phyloP scores from a whole-genome alignment of 2,329 filamentous ascomycete genomes.

The Fusarium azukiicola region DNA sequence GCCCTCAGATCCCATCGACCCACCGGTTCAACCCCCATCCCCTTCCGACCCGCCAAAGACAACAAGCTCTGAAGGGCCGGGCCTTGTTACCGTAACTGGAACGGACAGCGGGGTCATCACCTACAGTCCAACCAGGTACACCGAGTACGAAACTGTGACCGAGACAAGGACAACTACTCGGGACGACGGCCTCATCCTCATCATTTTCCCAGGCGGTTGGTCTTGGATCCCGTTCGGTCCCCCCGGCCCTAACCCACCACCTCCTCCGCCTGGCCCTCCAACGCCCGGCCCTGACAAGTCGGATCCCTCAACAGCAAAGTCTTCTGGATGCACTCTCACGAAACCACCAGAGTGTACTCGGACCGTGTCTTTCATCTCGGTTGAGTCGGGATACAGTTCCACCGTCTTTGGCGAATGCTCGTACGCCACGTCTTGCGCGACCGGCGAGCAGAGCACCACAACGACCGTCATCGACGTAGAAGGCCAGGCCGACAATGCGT shows the following conservation, averaged over 20 bases:
- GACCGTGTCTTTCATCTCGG: background rate
- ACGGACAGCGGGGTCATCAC: background rate
- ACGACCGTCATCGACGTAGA: background rate
- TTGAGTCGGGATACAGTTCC: background rate
- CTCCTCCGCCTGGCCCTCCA: background rate
- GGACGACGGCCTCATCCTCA: background rate
- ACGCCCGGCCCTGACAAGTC: background rate
- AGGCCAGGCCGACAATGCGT: conserved; percentile 7
- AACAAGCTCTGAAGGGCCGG: background rate
- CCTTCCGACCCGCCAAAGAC: background rate
- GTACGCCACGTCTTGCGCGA: background rate
- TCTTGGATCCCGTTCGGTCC: background rate
- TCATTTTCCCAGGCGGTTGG: background rate
- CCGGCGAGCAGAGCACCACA: conserved; percentile 1
- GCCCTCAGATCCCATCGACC: background rate
- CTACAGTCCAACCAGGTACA: background rate
- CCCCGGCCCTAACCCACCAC: background rate
- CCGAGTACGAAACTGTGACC: background rate
- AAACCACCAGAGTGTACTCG: background rate
- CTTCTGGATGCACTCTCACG: background rate
- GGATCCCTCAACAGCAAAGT: background rate
- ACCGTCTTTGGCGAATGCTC: background rate
- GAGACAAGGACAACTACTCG: background rate
- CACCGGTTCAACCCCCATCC: background rate
- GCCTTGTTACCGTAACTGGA: background rate